Evolutionary conservation across 2,329 filamentous ascomycete genomes (phyloP).

Genomic region (Aureobasidium uvarum): DNA sequence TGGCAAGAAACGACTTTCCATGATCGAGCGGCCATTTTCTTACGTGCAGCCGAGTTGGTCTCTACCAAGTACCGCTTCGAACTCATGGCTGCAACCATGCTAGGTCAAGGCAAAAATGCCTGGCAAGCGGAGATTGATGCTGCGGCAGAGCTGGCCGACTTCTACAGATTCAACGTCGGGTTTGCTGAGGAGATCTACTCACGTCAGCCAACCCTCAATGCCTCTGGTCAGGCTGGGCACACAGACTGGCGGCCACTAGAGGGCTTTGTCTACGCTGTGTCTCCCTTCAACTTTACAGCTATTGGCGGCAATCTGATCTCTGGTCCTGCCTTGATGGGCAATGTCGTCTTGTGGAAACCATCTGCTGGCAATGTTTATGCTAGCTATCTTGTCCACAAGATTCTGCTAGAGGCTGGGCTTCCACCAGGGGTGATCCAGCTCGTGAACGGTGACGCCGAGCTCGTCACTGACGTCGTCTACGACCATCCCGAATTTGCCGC

Average conservation of each 20-base stretch:
- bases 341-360: slow-evolving; percentile 48
- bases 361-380: slow-evolving; percentile 39
- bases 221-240: slow-evolving; percentile 15
- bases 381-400: slow-evolving; percentile 42
- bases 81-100: slow-evolving; percentile 44
- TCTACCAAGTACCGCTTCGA: slow-evolving; percentile 36
- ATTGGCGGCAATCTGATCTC: slow-evolving; percentile 43
- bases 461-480: slow-evolving; percentile 40
- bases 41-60: slow-evolving; percentile 39
- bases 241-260: slow-evolving; percentile 44
- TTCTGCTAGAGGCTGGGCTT: slow-evolving; percentile 45
- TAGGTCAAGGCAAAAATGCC: slow-evolving; percentile 45
- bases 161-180: slow-evolving; percentile 40
- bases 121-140: slow-evolving; percentile 45
- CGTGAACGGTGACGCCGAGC: slow-evolving; percentile 42
- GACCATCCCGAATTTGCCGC: slow-evolving; percentile 41
- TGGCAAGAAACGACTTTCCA: too few relatives aligned
- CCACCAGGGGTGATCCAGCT: slow-evolving; percentile 44
- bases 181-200: slow-evolving; percentile 40
- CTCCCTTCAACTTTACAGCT: slow-evolving; percentile 48
- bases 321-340: slow-evolving; percentile 43
- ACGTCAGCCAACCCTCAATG: slow-evolving; percentile 40
- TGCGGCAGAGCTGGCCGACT: slow-evolving; percentile 42
- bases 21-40: slow-evolving; percentile 40
- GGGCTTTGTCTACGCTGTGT: slow-evolving; percentile 47